phyloP scores from a whole-genome alignment of 768 basidiomycete genomes.

The Paxillus rubicundulus region DNA sequence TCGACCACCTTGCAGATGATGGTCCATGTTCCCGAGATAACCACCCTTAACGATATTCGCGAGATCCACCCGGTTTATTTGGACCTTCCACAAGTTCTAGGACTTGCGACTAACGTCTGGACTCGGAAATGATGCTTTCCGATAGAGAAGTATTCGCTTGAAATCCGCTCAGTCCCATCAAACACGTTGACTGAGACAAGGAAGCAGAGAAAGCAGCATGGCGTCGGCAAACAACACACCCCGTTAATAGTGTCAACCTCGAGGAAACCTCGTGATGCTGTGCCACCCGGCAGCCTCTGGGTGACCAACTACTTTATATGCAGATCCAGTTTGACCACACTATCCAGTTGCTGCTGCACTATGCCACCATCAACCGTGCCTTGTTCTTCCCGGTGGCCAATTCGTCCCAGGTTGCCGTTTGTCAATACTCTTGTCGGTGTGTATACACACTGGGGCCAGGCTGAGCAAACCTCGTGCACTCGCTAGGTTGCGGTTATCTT shows the following conservation, averaged over 20 bases:
- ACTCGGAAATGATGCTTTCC: slow-evolving; percentile 1
- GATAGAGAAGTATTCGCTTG: slow-evolving; percentile 9
- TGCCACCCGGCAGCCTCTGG: slow-evolving; percentile 12
- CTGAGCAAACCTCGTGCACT: neutral
- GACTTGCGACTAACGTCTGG: neutral
- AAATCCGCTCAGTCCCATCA: neutral
- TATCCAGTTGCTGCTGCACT: too few species aligned
- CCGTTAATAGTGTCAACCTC: slow-evolving; percentile 19
- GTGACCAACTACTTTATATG: slow-evolving; percentile 15
- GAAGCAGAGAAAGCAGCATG: slow-evolving; percentile 13
- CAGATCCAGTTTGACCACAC: neutral
- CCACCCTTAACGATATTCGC: slow-evolving; percentile 10
- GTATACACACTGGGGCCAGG: neutral
- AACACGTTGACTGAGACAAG: slow-evolving; percentile 4
- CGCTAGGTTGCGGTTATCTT: neutral
- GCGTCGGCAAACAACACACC: slow-evolving; percentile 14
- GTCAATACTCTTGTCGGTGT: neutral
- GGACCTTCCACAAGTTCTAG: neutral
- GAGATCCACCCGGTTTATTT: slow-evolving; percentile 7
- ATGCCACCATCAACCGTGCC: neutral
- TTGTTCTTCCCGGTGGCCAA: neutral
- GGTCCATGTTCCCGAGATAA: slow-evolving; percentile 6
- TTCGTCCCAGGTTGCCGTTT: neutral
- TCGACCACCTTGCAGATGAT: too few species aligned
- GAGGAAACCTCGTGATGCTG: slow-evolving; percentile 22